Evolutionary conservation across 768 basidiomycete genomes (phyloP), one percentile per base, ranked within the genome.

Genomic region (Gymnopilus dilepis): DNA sequence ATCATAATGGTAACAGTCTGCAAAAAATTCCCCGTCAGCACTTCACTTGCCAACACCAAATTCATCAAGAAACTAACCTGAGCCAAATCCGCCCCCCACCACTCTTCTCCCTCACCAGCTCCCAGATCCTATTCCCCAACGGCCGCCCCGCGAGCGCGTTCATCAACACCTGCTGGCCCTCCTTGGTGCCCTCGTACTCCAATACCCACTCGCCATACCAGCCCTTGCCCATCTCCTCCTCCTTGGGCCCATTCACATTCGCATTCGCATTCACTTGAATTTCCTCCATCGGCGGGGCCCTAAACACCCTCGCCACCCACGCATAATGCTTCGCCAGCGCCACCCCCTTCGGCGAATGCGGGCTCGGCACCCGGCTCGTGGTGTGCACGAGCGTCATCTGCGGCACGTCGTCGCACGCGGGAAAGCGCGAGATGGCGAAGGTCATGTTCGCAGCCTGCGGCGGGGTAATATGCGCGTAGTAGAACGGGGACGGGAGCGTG

Each of bases 141-240:
- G 62, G 63, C 37, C 67, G 64, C 0, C 83, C 82, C 3, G 73
- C 69, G 12, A 89, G 73, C 66, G 85, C 86, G 61, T 86, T 80
- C n/a, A 88, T 61, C 41, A 91, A 71, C 2, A 76, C 70, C 69
- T 84, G 78, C 45, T 82, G 77, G 5, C 88, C 89, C 69, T 91
- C 90, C 31, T 74, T 78, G 17, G 91, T 93, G 0, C 91, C 92
- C 56, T 91, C 89, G 1, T 85, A 87, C 72, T 93, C 89, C n/a
- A 93, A 77, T 13, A 91, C 76, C 91, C 92, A 92, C 64, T 92
- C 89, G 8, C 88, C 88, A 31, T 81, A 77, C 87, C 92, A 90
- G 5, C 86, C 88, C n/a, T 84, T 82, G 12, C 89, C 87, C 22
- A 89, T 73, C 33, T 72, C 73, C 34, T 69, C 66, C 15, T 69